Base-by-base conservation (phyloP, 805 yeast genomes). In the Zygotorulaspora sp. region DNA sequence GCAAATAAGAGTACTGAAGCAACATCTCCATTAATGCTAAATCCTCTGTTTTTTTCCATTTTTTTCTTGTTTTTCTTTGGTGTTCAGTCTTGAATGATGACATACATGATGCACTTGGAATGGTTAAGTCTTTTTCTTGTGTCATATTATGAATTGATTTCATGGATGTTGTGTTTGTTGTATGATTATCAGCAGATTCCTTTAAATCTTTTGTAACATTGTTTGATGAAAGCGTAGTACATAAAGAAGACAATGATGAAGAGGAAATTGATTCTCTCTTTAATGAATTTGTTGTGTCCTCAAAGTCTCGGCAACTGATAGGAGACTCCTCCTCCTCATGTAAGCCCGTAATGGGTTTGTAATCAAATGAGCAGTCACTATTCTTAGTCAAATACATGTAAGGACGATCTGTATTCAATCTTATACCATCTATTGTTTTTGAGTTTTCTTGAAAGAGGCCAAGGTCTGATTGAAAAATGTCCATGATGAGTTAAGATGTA, bases 21-120 rank as follows among this genome's bases (percentile, higher is more conserved):
- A 53, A 24, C 6, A 50, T 44, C 11, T 38, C 41, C 21, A 54
- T 27, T 21, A 54, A 45, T 10, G 55, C 51, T 17, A 50, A 28
- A 28, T 54, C 57, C 31, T 54, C 58, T 3, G 40, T 31, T 8
- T 40, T 42, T 29, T 40, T 48, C 58, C 58, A 54, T 44, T 52
- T 54, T 20, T 48, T 47, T 23, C 58, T 44, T 11, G 38, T 45
- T 24, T 47, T 38, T 26, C 30, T 26, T 26, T 26, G 30, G 17
- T 26, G 30, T 26, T 26, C 30, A n/a, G n/a, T 26, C 15, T n/a
- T 26, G 17, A 12, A 26, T 26, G 30, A 26, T 26, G 30, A 26
- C 16, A 26, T 26, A 14, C 17, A 26, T 6, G 30, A 26, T 26
- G 30, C 30, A 5, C 30, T 26, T 26, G 30, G 30, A 14, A 26